phyloP scores from a whole-genome alignment of 306 rosid genomes.

The Ochetophila trinervis region DNA sequence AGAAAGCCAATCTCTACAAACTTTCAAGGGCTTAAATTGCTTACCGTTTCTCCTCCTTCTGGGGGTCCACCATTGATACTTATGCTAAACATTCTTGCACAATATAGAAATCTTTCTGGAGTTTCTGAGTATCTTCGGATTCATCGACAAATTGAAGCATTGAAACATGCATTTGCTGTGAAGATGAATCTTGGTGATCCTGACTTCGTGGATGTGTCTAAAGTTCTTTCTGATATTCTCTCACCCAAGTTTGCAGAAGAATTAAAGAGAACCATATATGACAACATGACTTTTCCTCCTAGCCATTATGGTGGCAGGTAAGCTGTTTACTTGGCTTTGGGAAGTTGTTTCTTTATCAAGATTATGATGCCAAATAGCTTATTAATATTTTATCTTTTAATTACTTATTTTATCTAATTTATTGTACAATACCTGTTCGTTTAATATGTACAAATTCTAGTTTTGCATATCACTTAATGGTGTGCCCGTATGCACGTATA shows the following conservation, averaged over 20 bases:
- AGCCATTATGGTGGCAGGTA: conserved; percentile 74
- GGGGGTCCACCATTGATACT: conserved; percentile 81
- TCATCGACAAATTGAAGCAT: conserved; percentile 73
- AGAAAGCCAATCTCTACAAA: conserved; percentile 42
- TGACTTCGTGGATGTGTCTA: conserved; percentile 55
- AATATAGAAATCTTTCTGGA: conserved; percentile 55
- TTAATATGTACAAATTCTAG: not conserved
- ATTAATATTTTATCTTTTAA: not conserved
- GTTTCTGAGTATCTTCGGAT: conserved; percentile 60
- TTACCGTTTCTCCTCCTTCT: conserved; percentile 85
- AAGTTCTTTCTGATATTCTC: conserved; percentile 69
- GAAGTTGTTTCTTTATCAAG: conserved; percentile 7
- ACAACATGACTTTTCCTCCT: conserved; percentile 59
- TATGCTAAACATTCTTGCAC: conserved; percentile 71
- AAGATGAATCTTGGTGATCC: conserved; percentile 93
- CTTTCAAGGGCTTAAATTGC: conserved; percentile 50
- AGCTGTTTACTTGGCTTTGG: conserved; percentile 13
- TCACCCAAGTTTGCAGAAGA: conserved; percentile 60
- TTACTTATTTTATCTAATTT: not conserved
- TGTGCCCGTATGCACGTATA: not conserved
- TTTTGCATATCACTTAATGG: not conserved
- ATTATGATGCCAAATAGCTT: not conserved
- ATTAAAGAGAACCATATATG: conserved; percentile 55
- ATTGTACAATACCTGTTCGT: not conserved
- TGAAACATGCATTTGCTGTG: conserved; percentile 70